A percentile compares a stretch with the other conserved stretches of the same genome.
These are phyloP conservation scores for Pichia ethanolica DNA, from an alignment of 805 yeast genomes.

Conservation along the genomic window DNA sequence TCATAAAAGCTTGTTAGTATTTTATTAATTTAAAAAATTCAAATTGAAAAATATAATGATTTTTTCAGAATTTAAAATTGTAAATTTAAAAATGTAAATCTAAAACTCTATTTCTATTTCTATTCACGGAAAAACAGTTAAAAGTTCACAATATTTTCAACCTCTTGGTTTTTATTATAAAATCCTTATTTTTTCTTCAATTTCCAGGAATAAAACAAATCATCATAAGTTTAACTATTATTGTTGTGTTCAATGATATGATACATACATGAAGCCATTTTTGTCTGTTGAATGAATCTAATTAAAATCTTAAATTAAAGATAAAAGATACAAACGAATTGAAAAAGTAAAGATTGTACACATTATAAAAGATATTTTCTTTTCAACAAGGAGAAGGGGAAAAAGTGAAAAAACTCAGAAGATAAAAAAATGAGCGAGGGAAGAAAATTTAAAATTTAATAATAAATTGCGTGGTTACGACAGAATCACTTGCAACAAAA, in stretches of 20 bases:
- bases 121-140: no score
- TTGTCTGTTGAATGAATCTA: slow-evolving; percentile 1
- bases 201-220: background rate
- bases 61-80: no score
- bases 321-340: background rate
- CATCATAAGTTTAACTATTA: background rate
- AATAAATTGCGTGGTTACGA: slow-evolving; percentile 4
- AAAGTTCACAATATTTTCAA: no score
- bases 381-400: background rate
- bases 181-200: background rate
- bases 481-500: slow-evolving; percentile 10
- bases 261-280: slow-evolving; percentile 28
- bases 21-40: no score
- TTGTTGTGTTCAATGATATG: background rate
- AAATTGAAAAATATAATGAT: no score
- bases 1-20: background rate
- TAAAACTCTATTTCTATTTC: background rate
- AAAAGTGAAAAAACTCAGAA: background rate
- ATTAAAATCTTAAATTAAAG: background rate
- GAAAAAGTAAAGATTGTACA: no score
- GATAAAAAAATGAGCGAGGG: background rate
- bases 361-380: background rate
- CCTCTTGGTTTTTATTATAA: no score
- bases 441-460: background rate
- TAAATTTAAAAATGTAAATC: background rate